Percentiles rank a stretch among this genome's conserved stretches.
These are phyloP conservation scores for Pseudofabraea citricarpa DNA, from an alignment of 2,329 filamentous ascomycete species.

Conservation along the genomic window DNA sequence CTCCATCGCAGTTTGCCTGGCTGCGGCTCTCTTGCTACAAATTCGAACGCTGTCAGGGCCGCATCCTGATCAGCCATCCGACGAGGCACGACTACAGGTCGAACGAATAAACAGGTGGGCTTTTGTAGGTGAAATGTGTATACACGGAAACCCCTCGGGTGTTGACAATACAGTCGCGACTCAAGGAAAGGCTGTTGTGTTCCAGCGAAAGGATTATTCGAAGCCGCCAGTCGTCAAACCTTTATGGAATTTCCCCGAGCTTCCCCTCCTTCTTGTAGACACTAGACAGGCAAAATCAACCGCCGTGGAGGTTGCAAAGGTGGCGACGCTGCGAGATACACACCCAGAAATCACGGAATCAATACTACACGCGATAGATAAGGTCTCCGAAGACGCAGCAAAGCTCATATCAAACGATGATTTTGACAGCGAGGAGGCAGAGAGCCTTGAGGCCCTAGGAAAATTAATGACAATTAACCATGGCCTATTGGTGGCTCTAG, in stretches of 20 bases:
- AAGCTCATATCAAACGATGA: slow-evolving; percentile 52
- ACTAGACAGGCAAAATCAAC: slow-evolving; percentile 87
- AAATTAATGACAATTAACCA: slow-evolving; percentile 93
- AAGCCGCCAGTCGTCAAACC: slow-evolving; percentile 73
- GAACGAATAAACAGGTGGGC: slow-evolving; percentile 98
- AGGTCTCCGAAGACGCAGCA: slow-evolving; percentile 54
- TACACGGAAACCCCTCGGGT: slow-evolving; percentile 93
- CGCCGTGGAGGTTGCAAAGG: slow-evolving; percentile 79
- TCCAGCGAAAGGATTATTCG: slow-evolving; percentile 72
- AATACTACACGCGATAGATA: slow-evolving; percentile 83
- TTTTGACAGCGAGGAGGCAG: slow-evolving; percentile 61
- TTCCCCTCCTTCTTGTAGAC: slow-evolving; percentile 85
- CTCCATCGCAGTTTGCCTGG: slow-evolving; percentile 87
- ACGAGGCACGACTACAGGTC: slow-evolving; percentile 84
- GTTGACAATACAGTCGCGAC: slow-evolving; percentile 96
- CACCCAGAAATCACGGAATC: slow-evolving; percentile 75
- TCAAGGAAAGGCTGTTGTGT: slow-evolving; percentile 90
- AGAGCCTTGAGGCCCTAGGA: slow-evolving; percentile 68
- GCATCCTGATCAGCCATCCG: slow-evolving; percentile 82
- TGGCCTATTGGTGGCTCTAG: slow-evolving; percentile 82
- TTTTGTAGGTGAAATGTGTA: slow-evolving; percentile 94
- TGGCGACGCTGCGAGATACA: slow-evolving; percentile 62
- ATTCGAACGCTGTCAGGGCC: slow-evolving; percentile 84
- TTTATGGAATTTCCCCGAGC: slow-evolving; percentile 83
- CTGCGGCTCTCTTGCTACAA: slow-evolving; percentile 79